Evolutionary conservation across 257 asterid genomes (phyloP).

Genomic region (Fraxinus anomala): DNA sequence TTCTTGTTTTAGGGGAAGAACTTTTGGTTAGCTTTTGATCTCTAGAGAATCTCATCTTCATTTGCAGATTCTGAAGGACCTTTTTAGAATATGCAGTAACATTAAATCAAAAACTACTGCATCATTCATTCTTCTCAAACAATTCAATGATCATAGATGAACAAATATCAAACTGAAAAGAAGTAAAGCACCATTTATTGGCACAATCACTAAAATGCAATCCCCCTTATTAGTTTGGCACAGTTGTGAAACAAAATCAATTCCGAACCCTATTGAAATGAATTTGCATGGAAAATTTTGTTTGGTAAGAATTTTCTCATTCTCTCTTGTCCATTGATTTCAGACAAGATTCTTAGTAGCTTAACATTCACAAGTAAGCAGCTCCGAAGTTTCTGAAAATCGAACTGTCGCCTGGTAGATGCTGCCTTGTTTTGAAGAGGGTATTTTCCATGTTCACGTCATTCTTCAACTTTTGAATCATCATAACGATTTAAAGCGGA

Average conservation of each 20-base stretch:
- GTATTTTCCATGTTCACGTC: too few relatives aligned
- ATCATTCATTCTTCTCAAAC: background rate
- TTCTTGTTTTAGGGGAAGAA: conserved; percentile 38
- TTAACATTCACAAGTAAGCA: too few relatives aligned
- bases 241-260: background rate
- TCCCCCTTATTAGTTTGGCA: background rate
- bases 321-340: too few relatives aligned
- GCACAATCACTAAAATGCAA: background rate
- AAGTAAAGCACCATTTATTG: background rate
- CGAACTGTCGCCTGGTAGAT: too few relatives aligned
- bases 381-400: too few relatives aligned
- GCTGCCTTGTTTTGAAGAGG: too few relatives aligned
- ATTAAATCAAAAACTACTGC: background rate
- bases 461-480: background rate
- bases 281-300: background rate
- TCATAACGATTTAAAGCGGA: background rate
- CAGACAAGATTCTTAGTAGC: too few relatives aligned
- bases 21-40: conserved; percentile 38
- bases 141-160: background rate
- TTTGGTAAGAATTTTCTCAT: too few relatives aligned
- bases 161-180: background rate
- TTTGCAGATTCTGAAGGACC: conserved; percentile 23
- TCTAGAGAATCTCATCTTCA: conserved; percentile 42
- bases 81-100: background rate
- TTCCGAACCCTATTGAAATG: background rate